Evolutionary conservation across 768 basidiomycete species (phyloP), one percentile per base, ranked within the genome.

Genomic region (Leccinum subgranulosum): DNA sequence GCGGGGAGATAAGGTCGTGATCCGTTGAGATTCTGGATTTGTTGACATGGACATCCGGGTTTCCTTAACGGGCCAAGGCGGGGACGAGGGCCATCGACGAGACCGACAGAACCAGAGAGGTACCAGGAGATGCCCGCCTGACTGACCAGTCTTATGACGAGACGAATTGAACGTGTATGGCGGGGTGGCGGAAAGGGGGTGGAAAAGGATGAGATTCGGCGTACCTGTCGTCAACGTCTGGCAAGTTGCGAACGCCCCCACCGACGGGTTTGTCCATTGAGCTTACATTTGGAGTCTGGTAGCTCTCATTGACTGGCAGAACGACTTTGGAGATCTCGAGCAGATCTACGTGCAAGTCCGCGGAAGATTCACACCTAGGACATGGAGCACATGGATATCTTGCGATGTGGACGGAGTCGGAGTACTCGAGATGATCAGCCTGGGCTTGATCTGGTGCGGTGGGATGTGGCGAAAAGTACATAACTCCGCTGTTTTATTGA

Each of bases 1-100:
- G 51, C 15, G 49, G 68, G 67, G 67, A 68, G 67, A 70, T 68
- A 68, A 68, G 67, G 67, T 66, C 67, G 56, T 62, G 68, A 68
- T 68, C 67, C 67, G 67, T 61, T 52, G 27, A 68, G 68, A 70
- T 70, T 61, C 27, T 49, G 56, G 3, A 10, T 48, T 33, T 27
- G 46, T 53, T 45, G 23, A 31, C 31, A n/a, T 28, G 14, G 47
- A 60, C 15, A 52, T n/a, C 1, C 1, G 25, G 19, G 11, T 58
- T 68, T 47, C 67, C 65, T 53, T 19, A 51, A 45, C 15, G 4
- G 49, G 29, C 15, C 3, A 6, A 28, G 39, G 39, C 39, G 39
- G 39, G n/a, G 9, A 41, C n/a, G 39, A 41, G 39, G 39, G 49
- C 51, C 43, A 54, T 62, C 21, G 51, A 69, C 54, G 62, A 59